Evolutionary conservation across 352 stramenopile genomes (phyloP).

Genomic region (Globisporangium emineosum): DNA sequence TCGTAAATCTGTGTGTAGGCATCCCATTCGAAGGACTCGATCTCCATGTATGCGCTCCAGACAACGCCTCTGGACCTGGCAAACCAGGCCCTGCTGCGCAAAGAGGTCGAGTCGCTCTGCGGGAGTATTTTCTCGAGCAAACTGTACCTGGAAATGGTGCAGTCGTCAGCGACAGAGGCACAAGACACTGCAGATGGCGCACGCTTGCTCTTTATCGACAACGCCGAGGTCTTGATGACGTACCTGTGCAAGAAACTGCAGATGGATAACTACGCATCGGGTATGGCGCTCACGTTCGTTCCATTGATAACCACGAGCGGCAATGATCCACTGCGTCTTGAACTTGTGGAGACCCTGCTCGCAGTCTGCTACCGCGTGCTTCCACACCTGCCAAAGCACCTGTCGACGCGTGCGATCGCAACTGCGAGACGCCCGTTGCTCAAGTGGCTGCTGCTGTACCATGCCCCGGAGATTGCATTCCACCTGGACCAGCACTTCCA

Average conservation of each 20-base stretch:
- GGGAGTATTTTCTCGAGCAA: conserved; percentile 57
- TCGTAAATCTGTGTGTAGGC: conserved; percentile 3
- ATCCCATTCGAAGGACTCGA: conserved; percentile 28
- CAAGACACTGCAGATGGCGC: conserved; percentile 42
- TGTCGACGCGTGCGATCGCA: conserved; percentile 25
- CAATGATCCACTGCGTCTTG: conserved; percentile 61
- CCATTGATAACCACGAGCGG: conserved; percentile 56
- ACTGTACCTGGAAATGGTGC: conserved; percentile 40
- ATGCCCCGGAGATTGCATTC: conserved; percentile 58
- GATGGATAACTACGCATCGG: conserved; percentile 43
- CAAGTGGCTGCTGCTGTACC: conserved; percentile 77
- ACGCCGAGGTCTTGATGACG: conserved; percentile 65
- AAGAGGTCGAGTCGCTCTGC: conserved; percentile 69
- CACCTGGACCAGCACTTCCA: conserved; percentile 77
- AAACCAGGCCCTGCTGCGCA: conserved; percentile 51
- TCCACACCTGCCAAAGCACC: conserved; percentile 45
- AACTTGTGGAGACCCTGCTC: conserved; percentile 51
- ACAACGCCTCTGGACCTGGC: conserved; percentile 56
- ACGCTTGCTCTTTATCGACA: conserved; percentile 74
- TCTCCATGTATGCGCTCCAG: conserved; percentile 72
- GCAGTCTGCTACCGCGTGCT: conserved; percentile 45
- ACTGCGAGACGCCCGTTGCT: conserved; percentile 41
- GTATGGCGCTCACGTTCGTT: conserved; percentile 51
- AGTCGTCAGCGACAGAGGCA: conserved; percentile 18
- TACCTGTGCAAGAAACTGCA: conserved; percentile 61